Percentiles rank a stretch among this genome's conserved stretches.
Conservation (phyloP, 2,329 filamentous ascomycete species). For the Exserohilum turcica region DNA sequence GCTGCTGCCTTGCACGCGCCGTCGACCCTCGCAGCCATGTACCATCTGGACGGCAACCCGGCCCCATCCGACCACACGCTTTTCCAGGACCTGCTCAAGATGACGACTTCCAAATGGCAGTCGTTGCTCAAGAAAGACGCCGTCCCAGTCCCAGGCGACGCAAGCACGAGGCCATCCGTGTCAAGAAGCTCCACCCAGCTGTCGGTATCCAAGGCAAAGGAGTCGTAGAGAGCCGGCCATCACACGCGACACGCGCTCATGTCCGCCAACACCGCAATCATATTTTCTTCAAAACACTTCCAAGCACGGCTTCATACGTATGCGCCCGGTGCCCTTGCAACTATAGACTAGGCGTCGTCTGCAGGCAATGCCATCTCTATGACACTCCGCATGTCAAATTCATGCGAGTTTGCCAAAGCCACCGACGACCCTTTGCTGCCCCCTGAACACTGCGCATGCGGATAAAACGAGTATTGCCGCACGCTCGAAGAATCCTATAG, state of each 20-base stretch:
- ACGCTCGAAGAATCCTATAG: too few species aligned
- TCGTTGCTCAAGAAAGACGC: constrained; percentile 20
- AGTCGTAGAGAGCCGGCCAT: constrained; percentile 1
- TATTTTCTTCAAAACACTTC: neutral
- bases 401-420: too few species aligned
- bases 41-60: constrained; percentile 33
- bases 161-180: constrained; percentile 32
- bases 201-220: constrained; percentile 47
- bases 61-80: constrained; percentile 25
- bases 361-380: too few species aligned
- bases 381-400: too few species aligned
- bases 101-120: constrained; percentile 29
- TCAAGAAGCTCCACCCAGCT: constrained; percentile 44
- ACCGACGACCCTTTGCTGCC: too few species aligned
- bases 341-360: too few species aligned
- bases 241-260: neutral
- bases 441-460: too few species aligned
- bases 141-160: constrained; percentile 2
- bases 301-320: too few species aligned
- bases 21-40: constrained; percentile 18
- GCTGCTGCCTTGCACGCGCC: neutral
- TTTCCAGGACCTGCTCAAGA: constrained; percentile 28
- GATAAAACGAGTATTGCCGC: too few species aligned
- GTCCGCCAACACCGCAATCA: neutral
- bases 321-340: too few species aligned